Evolutionary conservation across 169 alveolate genomes (phyloP), one percentile per base, ranked within the genome.

Genomic region (Eimeria tenella): DNA sequence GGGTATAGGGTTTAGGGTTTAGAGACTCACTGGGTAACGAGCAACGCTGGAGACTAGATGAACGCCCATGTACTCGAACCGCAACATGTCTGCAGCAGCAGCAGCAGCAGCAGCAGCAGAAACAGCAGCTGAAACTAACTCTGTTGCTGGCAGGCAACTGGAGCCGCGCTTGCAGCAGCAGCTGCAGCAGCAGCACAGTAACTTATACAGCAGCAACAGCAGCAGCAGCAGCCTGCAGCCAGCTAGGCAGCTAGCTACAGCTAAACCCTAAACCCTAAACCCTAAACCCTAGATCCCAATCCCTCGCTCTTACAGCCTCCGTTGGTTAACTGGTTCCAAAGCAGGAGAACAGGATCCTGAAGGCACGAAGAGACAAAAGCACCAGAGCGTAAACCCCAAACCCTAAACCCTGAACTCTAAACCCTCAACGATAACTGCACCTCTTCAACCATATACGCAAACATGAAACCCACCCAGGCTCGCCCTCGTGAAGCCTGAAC

Each of bases 41-140:
- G 53, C 42, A 52, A 81, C 42, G 31, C 19, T 5, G 21, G 89
- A 81, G 50, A 52, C 53, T 19, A 81, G 17, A 4, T 11, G 4
- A 31, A 21, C 89, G 5, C 73, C 89, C n/a, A 52, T 81, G 70
- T 55, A 81, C n/a, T n/a, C 17, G n/a, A 81, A 56, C n/a, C 71
- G 65, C 89, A 81, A 19, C 15, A 11, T 5, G 17, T 5, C 89
- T 81, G 71, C 50, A 56, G 17, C 42, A 56, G 42, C 79, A 68
- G 52, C 10, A n/a, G 79, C 79, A 68, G 6, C 79, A 19, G 58
- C 74, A 58, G 74, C 75, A 58, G 58, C 90, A 5, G 63, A 5
- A 17, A 42, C 65, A 52, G 49, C 11, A 52, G 25, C 31, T 49
- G 49, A 3, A 13, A 8, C 86, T 25, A 77, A 4, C 86, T 9